A percentile compares a stretch with the other conserved stretches of the same genome.
These are phyloP conservation scores for Metarhizium humberi DNA, from an alignment of 2,329 filamentous ascomycete species.

Conservation along the genomic window DNA sequence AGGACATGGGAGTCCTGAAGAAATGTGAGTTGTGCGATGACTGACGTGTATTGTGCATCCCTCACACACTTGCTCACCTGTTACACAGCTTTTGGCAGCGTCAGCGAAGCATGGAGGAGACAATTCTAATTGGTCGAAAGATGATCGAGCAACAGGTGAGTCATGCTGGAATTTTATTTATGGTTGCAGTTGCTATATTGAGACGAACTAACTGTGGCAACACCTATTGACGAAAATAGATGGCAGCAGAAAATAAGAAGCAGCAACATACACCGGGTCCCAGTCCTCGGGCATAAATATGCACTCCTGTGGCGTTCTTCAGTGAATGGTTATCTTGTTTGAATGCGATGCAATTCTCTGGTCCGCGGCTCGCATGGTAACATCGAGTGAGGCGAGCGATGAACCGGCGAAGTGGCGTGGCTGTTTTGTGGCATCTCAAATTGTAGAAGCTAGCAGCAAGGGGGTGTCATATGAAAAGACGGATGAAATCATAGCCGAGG, in stretches of 20 bases:
- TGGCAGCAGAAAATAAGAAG: background rate
- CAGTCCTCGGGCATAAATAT: background rate
- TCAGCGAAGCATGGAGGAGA: conserved; percentile 49
- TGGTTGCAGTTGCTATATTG: background rate
- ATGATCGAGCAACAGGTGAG: conserved; percentile 41
- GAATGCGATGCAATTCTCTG: background rate
- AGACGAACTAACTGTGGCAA: background rate
- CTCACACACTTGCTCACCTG: background rate
- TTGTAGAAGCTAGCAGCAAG: too few relatives aligned
- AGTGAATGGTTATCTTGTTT: background rate
- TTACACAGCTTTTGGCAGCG: conserved; percentile 48
- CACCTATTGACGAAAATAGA: background rate
- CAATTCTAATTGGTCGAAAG: conserved; percentile 44
- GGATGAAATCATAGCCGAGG: too few relatives aligned
- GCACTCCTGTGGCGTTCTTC: background rate
- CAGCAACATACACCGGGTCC: background rate
- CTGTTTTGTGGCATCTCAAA: too few relatives aligned
- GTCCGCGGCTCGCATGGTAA: background rate
- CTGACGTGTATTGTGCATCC: background rate
- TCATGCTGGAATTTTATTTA: background rate
- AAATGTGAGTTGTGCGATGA: conserved; percentile 28
- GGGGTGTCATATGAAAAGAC: too few relatives aligned
- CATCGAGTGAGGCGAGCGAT: too few relatives aligned
- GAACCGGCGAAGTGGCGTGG: too few relatives aligned
- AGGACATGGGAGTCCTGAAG: conserved; percentile 41